Percentiles rank a stretch among this genome's conserved stretches.
These are phyloP conservation scores for Gliomastix tumulicola DNA, from an alignment of 2,329 filamentous ascomycete genomes.

Conservation along the genomic window DNA sequence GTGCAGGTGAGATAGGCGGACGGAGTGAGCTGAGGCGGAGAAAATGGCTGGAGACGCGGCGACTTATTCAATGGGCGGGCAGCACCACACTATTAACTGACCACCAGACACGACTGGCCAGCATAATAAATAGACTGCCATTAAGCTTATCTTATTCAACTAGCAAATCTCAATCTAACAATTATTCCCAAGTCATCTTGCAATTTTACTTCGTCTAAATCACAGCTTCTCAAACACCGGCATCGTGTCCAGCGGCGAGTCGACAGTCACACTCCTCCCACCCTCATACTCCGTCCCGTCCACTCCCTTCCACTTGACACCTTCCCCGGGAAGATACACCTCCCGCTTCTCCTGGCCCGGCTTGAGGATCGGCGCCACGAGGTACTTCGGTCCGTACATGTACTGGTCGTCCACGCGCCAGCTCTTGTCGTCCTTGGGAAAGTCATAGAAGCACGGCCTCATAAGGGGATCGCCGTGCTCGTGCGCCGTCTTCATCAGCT, in stretches of 20 bases:
- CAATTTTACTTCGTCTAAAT: no score
- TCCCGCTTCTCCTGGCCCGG: constrained; percentile 2
- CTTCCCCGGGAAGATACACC: constrained; percentile 2
- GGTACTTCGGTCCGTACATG: constrained; percentile 52
- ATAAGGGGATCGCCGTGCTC: constrained; percentile 55
- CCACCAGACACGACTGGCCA: no score
- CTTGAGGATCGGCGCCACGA: constrained; percentile 51
- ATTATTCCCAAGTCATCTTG: no score
- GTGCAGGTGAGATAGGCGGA: no score
- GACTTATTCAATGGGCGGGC: no score
- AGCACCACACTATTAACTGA: no score
- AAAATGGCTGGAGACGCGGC: no score
- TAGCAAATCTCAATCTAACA: no score
- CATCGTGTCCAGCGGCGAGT: constrained; percentile 7
- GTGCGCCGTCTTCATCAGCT: constrained; percentile 53
- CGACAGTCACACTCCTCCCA: constrained; percentile 5
- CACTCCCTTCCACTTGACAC: constrained; percentile 5
- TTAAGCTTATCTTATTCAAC: no score
- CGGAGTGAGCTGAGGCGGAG: no score
- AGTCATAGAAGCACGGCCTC: constrained; percentile 56
- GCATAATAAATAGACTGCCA: no score
- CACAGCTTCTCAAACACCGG: constrained; percentile 6
- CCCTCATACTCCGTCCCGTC: constrained; percentile 6
- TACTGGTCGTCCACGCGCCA: constrained; percentile 58
- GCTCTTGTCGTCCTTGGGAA: constrained; percentile 41